Percentiles rank a stretch among this genome's conserved stretches.
Conservation (phyloP, 1,284 basidiomycete genomes). For the Xanthoconium separans region DNA sequence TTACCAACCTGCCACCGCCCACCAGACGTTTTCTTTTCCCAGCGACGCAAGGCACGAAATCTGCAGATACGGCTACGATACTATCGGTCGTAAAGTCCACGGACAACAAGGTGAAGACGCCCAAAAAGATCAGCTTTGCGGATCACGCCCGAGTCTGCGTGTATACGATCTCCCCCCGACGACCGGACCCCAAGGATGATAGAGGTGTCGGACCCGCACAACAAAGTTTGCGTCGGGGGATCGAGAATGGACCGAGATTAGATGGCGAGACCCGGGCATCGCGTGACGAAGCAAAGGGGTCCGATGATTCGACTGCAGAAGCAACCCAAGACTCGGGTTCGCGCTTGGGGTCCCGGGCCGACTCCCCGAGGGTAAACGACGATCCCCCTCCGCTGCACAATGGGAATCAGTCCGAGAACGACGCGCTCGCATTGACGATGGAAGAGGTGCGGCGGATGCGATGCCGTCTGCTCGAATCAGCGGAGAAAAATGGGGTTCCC, state of each 20-base stretch:
- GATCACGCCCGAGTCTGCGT: slow-evolving; percentile 26
- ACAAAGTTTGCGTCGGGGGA: not conserved
- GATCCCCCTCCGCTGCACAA: not conserved
- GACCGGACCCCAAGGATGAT: not conserved
- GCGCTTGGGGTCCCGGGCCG: not conserved
- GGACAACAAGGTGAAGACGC: slow-evolving; percentile 20
- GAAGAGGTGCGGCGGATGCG: slow-evolving; percentile 20
- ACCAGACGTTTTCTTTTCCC: slow-evolving; percentile 15
- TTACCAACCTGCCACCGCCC: slow-evolving; percentile 23
- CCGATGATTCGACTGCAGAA: not conserved
- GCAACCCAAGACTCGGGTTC: not conserved
- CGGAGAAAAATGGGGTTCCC: slow-evolving; percentile 1
- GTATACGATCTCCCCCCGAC: slow-evolving; percentile 22
- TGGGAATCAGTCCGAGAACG: slow-evolving; percentile 1
- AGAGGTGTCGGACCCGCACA: not conserved
- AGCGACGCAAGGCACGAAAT: not conserved
- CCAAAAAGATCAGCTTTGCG: slow-evolving; percentile 31
- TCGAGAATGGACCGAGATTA: not conserved
- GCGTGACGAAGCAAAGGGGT: not conserved
- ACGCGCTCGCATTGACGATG: slow-evolving; percentile 20
- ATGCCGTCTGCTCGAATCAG: slow-evolving; percentile 10
- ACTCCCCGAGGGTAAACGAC: not conserved
- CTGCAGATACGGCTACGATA: not conserved
- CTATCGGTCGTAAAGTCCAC: slow-evolving; percentile 9
- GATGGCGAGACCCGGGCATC: not conserved